These are phyloP conservation scores for Cerrena zonata DNA, from an alignment of 1,284 basidiomycete genomes.

Conservation along the genomic window DNA sequence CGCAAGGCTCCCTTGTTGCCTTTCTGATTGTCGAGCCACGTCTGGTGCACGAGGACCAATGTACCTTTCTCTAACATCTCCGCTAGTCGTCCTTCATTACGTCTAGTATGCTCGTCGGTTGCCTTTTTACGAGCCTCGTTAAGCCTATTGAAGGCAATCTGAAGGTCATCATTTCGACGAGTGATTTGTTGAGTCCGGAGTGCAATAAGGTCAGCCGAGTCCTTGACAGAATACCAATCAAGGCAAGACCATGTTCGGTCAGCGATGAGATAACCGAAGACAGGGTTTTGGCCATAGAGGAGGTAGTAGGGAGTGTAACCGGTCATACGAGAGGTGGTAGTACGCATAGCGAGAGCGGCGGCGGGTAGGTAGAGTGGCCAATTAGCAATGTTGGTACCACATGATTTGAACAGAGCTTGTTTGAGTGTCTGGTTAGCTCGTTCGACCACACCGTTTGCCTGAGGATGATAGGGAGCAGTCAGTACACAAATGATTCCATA, in stretches of 20 bases:
- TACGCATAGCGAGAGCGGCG: constrained; percentile 18
- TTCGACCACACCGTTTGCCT: constrained; percentile 30
- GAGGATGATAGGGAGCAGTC: constrained; percentile 27
- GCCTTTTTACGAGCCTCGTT: constrained; percentile 13
- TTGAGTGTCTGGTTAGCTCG: constrained; percentile 22
- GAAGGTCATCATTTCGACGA: constrained; percentile 11
- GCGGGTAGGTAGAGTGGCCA: constrained; percentile 22
- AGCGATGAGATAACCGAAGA: constrained; percentile 28
- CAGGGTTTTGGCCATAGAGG: constrained; percentile 27
- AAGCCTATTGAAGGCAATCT: constrained; percentile 13
- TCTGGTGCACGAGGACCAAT: constrained; percentile 27
- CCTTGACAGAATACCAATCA: constrained; percentile 22
- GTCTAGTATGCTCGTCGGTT: constrained; percentile 18
- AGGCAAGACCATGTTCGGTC: constrained; percentile 29
- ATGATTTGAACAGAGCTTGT: constrained; percentile 19
- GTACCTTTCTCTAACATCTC: constrained; percentile 14
- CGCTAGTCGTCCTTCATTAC: constrained; percentile 7
- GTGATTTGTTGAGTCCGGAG: constrained; percentile 20
- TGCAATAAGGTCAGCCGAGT: constrained; percentile 21
- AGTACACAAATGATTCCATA: constrained; percentile 23
- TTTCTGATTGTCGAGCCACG: constrained; percentile 24
- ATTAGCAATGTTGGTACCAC: constrained; percentile 13
- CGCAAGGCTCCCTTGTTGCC: constrained; percentile 24
- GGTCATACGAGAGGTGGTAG: constrained; percentile 22
- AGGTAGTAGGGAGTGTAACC: constrained; percentile 31